phyloP scores from a whole-genome alignment of 805 yeast species.

The Candida xyloterini region DNA sequence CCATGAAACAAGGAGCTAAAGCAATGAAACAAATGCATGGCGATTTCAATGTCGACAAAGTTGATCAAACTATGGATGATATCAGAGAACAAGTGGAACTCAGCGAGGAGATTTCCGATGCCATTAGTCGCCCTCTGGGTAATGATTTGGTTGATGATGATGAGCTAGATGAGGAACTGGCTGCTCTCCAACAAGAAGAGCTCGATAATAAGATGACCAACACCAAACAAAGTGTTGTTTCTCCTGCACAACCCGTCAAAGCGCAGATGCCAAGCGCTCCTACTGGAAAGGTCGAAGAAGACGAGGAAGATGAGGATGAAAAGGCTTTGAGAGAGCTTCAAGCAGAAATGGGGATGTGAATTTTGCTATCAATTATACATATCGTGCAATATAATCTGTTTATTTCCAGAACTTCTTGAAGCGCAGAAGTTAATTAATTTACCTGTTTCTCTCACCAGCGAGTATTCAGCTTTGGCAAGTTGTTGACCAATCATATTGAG shows the following conservation, averaged over 20 bases:
- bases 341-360: slow-evolving; percentile 72
- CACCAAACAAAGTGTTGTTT: slow-evolving; percentile 34
- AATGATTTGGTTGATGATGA: slow-evolving; percentile 80
- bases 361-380: slow-evolving; percentile 39
- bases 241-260: slow-evolving; percentile 24
- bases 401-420: slow-evolving; percentile 50
- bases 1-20: slow-evolving; percentile 95
- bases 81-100: slow-evolving; percentile 94
- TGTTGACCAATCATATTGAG: slow-evolving; percentile 43
- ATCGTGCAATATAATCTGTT: slow-evolving; percentile 44
- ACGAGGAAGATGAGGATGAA: slow-evolving; percentile 77
- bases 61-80: slow-evolving; percentile 96
- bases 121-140: slow-evolving; percentile 91
- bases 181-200: slow-evolving; percentile 81
- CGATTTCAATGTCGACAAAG: slow-evolving; percentile 92
- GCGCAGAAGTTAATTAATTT: slow-evolving; percentile 51
- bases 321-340: slow-evolving; percentile 76
- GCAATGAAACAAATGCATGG: slow-evolving; percentile 97
- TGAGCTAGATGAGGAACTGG: slow-evolving; percentile 89
- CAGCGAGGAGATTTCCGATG: slow-evolving; percentile 93
- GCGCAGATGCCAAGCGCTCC: slow-evolving; percentile 46
- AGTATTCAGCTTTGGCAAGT: slow-evolving; percentile 47
- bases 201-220: slow-evolving; percentile 55
- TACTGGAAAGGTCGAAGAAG: slow-evolving; percentile 42
- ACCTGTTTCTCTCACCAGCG: slow-evolving; percentile 55